Evolutionary conservation across 2,329 filamentous ascomycete genomes (phyloP), one percentile per base, ranked within the genome.

Genomic region (Botryotinia globosa): DNA sequence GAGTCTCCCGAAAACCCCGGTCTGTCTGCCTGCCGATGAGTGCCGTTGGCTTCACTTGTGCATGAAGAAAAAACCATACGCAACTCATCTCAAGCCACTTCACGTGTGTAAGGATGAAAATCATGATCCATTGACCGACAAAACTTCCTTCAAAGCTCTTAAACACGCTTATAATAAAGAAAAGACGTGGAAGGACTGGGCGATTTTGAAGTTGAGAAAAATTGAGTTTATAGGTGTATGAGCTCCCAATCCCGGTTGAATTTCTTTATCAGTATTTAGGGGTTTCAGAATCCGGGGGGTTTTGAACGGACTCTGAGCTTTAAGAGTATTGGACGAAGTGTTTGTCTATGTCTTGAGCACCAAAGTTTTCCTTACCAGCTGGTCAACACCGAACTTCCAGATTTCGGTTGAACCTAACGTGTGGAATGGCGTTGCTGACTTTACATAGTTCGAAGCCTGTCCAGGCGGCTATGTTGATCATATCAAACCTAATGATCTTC

Each of bases 391-490:
- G 9, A 51, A 51, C 14, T 18, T 34, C 10, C 14, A 9, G 22
- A 25, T 65, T 32, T 65, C 32, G 12, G 18, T 25, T 34, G 20
- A 37, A n/a, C n/a, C n/a, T n/a, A n/a, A 37, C 6, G 22, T 62
- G 6, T n/a, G 22, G 34, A 34, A n/a, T n/a, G 10, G 18, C 6
- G 5, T 37, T 51, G 32, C 44, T 51, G 22, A 65, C 32, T 18
- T 65, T 12, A 8, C 63, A 34, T 51, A 65, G 44, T 51, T 65
- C 4, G 44, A 51, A 65, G 32, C 29, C 22, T 74, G 42, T n/a
- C 68, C 74, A 4, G 74, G 66, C 10, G 61, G 73, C 22, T 44
- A 69, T 4, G 64, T 76, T 39, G 71, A 75, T 42, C 62, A 72
- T 45, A 68, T 73, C 32, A 58, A 73, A 39, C 67, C 71, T 9